A percentile compares a stretch with the other conserved stretches of the same genome.
phyloP scores from a whole-genome alignment of 257 asterid species.

The Fraxinus americana region DNA sequence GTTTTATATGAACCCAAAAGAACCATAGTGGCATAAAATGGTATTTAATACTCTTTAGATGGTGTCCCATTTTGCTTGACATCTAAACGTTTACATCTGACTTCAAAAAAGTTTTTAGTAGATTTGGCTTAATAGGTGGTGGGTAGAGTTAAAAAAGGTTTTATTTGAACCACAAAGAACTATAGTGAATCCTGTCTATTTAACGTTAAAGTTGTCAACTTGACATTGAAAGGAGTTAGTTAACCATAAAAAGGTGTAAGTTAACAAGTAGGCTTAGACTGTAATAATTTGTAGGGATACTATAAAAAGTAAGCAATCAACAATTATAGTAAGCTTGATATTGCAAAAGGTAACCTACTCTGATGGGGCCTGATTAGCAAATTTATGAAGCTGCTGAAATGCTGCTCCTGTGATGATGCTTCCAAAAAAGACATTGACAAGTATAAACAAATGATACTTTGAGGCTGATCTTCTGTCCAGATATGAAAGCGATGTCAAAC shows the following conservation, averaged over 20 bases:
- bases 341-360: slow-evolving; percentile 43
- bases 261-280: neutral
- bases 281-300: neutral
- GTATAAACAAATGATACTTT: slow-evolving; percentile 73
- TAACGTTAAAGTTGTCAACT: neutral
- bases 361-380: slow-evolving; percentile 66
- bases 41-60: neutral
- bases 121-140: neutral
- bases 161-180: neutral
- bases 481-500: slow-evolving; percentile 62
- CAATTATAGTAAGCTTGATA: neutral
- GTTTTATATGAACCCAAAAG: neutral
- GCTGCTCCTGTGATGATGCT: slow-evolving; percentile 89
- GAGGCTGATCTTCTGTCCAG: slow-evolving; percentile 76
- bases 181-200: neutral
- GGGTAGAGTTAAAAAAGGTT: neutral
- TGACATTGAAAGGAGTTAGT: neutral
- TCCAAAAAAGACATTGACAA: slow-evolving; percentile 83
- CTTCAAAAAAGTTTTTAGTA: neutral
- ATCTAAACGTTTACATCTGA: neutral
- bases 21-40: neutral
- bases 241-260: neutral
- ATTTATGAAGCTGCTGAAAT: slow-evolving; percentile 71
- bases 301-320: neutral
- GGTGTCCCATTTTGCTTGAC: neutral